Base-by-base conservation (phyloP, 192 early-diverging fungal species). In the Linderina pennispora region DNA sequence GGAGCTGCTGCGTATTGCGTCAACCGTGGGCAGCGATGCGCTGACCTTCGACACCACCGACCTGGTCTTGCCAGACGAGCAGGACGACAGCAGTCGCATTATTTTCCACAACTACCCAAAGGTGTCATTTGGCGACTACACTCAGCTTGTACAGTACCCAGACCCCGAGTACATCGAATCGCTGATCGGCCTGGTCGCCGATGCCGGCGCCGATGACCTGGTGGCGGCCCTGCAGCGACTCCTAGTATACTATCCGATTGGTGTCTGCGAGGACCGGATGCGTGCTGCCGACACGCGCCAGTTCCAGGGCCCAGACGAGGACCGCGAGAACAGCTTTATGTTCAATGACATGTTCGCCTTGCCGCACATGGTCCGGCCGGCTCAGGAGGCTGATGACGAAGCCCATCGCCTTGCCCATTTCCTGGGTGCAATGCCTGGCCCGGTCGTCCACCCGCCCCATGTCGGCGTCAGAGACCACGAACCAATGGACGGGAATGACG, bases 161-260 rank as follows among this genome's bases (percentile, higher is more conserved):
- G 59, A 57, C 4, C 14, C 23, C 2, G 61, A 50, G 17, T 34
- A 41, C 18, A 39, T 64, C 10, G 44, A 39, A 16, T 39, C 41
- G 14, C 52, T 71, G 23, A 39, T 47, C 11, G 39, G 21, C 1
- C 32, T 63, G 19, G 67, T 60, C 10, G 24, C 22, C 23, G 60
- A 63, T 28, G 56, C 61, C 13, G 67, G 61, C 32, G 67, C 67
- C 0, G 24, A 35, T 6, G 67, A 59, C 20, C 53, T 71, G 40
- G 21, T 31, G 15, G 40, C 32, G 2, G 67, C 61, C 8, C 53
- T 71, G 15, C 40, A 49, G 3, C 67, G 61, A 4, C 44, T 64
- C 18, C 43, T 52, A 3, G 28, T 26, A 3, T 63, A 64, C 43
- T 64, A 64, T 36, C 52, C 61, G 23, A 50, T 71, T 4, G 36